These are phyloP conservation scores for Aspergillus fijiensis DNA, from an alignment of 2,329 filamentous ascomycete species.

Conservation along the genomic window DNA sequence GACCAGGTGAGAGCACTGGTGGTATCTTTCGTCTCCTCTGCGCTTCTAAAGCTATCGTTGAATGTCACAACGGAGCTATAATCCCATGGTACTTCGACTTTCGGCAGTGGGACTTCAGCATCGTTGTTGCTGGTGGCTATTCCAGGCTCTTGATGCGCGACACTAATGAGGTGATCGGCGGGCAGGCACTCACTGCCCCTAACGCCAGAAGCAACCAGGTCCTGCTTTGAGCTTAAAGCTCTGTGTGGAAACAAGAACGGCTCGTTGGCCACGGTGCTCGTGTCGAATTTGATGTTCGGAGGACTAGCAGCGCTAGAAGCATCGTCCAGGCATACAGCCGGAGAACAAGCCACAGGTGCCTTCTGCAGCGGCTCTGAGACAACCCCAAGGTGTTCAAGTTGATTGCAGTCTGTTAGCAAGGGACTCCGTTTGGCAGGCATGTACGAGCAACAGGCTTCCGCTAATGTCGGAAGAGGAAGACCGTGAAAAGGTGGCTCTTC, in stretches of 20 bases:
- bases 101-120: background rate
- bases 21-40: background rate
- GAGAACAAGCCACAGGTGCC: background rate
- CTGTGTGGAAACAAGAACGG: too few relatives aligned
- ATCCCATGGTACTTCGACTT: constrained; percentile 1
- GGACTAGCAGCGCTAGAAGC: background rate
- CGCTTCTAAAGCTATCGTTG: constrained; percentile 4
- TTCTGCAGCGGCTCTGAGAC: background rate
- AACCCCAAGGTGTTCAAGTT: background rate
- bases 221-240: background rate
- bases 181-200: background rate
- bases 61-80: constrained; percentile 4
- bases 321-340: background rate
- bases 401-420: background rate
- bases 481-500: background rate
- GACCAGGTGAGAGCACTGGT: constrained; percentile 12
- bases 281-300: too few relatives aligned
- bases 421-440: background rate
- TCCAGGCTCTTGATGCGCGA: constrained; percentile 3
- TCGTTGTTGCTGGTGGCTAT: constrained; percentile 6
- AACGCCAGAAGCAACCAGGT: background rate
- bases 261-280: too few relatives aligned
- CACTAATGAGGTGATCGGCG: background rate
- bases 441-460: background rate
- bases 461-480: background rate